A percentile compares a stretch with the other conserved stretches of the same genome.
Evolutionary conservation across 441 rosid genomes (phyloP).

Genomic region (Rhodomyrtus psidioides): DNA sequence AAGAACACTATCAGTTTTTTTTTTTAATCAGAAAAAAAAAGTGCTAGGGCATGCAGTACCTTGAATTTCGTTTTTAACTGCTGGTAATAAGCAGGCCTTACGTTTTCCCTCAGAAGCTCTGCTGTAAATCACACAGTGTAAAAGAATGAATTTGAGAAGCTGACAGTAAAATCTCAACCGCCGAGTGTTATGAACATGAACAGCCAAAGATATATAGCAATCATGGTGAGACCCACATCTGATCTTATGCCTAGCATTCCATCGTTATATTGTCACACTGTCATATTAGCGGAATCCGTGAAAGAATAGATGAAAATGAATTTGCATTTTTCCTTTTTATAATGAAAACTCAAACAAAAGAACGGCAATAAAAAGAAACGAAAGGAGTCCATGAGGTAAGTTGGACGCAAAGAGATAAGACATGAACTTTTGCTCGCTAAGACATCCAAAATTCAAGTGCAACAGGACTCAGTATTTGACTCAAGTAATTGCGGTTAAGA

Average conservation of each 20-base stretch:
- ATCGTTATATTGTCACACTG: no score
- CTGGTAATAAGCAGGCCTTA: background rate
- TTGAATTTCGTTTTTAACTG: background rate
- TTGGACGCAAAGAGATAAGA: background rate
- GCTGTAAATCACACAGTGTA: background rate
- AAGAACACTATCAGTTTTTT: background rate
- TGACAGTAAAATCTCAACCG: no score
- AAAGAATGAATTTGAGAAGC: no score
- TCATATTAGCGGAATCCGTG: background rate
- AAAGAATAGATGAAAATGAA: background rate
- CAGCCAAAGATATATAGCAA: no score
- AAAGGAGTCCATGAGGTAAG: background rate
- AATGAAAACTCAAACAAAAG: background rate
- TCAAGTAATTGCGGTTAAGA: background rate
- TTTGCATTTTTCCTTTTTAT: background rate
- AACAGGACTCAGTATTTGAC: background rate
- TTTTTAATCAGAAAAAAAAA: no score
- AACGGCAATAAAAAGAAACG: background rate
- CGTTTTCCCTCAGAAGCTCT: background rate
- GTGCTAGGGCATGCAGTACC: background rate
- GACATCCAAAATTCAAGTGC: background rate
- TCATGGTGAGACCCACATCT: no score
- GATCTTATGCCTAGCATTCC: no score
- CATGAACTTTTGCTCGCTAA: background rate
- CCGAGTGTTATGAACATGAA: no score